Evolutionary conservation across 495 filamentous ascomycete species (phyloP), one percentile per base, ranked within the genome.

Genomic region (Podospora anserina): DNA sequence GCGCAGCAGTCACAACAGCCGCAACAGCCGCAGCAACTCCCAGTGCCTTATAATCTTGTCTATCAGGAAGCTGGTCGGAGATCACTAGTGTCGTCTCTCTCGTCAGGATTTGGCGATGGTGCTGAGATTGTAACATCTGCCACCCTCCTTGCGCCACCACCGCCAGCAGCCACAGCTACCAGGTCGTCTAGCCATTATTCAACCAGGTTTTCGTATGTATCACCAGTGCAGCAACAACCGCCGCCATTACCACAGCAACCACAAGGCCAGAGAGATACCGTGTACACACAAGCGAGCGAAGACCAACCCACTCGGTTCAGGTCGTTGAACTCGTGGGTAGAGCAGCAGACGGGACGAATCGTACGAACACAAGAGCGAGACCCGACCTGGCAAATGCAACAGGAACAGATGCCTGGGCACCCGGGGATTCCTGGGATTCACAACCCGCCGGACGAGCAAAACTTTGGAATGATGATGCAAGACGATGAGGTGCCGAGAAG

Each of bases 291-390:
- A 63, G 69, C 78, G n/a, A 82, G 79, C 66, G 79, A 82, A 64
- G 85, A 85, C 62, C 72, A 74, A 32, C 82, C 82, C 16, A 80
- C 87, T 18, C 81, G 83, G 19, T 90, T 88, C 72, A 82, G 86
- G 28, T 81, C 80, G 9, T 78, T 90, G 63, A 79, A 78, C 59
- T 86, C 83, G 16, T 90, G 88, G 88, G 87, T 90, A 2, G 80
- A 84, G 70, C 84, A 89, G 68, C 88, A 90, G 70, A 76, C 76
- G 30, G 78, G 78, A 1, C 77, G 82, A 2, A 72, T 81, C 60
- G 77, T 70, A 68, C 72, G 80, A 20, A 77, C 73, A 15, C 74
- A 75, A 63, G 74, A 77, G 54, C 73, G 74, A 15, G 72, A 70
- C 39, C 39, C 39, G 2, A 13, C 9, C 2, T 49, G 15, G 7